Percentiles rank a stretch among this genome's conserved stretches.
Evolutionary conservation across 345 rosid genomes (phyloP).

Genomic region (Salix purpurea): DNA sequence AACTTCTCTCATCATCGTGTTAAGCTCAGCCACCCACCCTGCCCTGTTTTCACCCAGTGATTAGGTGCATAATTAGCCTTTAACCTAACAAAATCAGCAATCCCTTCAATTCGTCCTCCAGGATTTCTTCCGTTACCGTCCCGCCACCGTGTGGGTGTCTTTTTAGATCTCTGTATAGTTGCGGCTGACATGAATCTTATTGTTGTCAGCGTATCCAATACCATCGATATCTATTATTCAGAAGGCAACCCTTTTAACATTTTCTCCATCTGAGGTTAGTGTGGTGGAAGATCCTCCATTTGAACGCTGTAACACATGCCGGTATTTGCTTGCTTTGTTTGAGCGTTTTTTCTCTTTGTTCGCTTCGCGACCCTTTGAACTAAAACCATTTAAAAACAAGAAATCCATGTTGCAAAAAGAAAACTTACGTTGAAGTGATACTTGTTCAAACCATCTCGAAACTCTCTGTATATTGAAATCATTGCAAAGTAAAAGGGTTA

Average conservation of each 20-base stretch:
- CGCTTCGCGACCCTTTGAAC: too few relatives aligned
- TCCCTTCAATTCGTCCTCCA: slow-evolving; percentile 51
- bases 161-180: slow-evolving; percentile 27
- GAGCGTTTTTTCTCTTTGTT: too few relatives aligned
- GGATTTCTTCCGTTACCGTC: slow-evolving; percentile 46
- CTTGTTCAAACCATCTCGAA: too few relatives aligned
- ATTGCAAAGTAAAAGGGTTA: too few relatives aligned
- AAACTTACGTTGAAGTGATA: too few relatives aligned
- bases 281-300: slow-evolving; percentile 26
- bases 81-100: slow-evolving; percentile 65
- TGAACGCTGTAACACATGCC: slow-evolving; percentile 14
- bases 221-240: slow-evolving; percentile 25
- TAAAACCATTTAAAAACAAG: too few relatives aligned
- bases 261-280: slow-evolving; percentile 5
- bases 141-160: slow-evolving; percentile 69
- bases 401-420: too few relatives aligned
- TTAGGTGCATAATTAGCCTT: slow-evolving; percentile 40
- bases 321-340: slow-evolving; percentile 1
- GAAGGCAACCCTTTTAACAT: slow-evolving; percentile 12
- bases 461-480: too few relatives aligned
- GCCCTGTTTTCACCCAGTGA: slow-evolving; percentile 59
- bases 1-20: slow-evolving; percentile 63
- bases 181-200: slow-evolving; percentile 19
- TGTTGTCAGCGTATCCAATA: slow-evolving; percentile 16
- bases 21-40: slow-evolving; percentile 64